Percentiles rank a stretch among this genome's conserved stretches.
These are phyloP conservation scores for Avena sativa DNA, from an alignment of 176 grass and related monocot genomes.

Conservation along the genomic window DNA sequence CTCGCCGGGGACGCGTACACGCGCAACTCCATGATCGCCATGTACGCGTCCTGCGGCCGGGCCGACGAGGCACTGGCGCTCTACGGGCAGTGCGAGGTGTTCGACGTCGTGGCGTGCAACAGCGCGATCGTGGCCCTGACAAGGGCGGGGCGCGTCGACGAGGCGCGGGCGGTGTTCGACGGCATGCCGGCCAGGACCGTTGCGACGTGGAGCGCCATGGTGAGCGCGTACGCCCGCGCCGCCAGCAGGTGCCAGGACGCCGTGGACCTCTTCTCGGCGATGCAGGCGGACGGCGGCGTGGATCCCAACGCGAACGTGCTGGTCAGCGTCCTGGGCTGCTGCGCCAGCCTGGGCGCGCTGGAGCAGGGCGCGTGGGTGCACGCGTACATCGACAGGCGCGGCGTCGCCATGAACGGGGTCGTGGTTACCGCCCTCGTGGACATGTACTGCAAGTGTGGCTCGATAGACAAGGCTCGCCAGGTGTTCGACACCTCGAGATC, in stretches of 20 bases:
- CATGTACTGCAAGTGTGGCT: conserved; percentile 83
- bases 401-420: conserved; percentile 51
- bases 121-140: conserved; percentile 64
- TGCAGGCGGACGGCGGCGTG: conserved; percentile 59
- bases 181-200: conserved; percentile 61
- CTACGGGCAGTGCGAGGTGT: conserved; percentile 34
- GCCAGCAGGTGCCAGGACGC: conserved; percentile 52
- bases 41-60: conserved; percentile 61
- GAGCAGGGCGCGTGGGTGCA: conserved; percentile 77
- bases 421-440: conserved; percentile 64
- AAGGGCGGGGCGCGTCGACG: conserved; percentile 49
- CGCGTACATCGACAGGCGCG: conserved; percentile 54
- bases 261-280: conserved; percentile 56
- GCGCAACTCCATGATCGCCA: conserved; percentile 69
- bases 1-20: conserved; percentile 56
- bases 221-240: conserved; percentile 56
- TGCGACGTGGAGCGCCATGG: conserved; percentile 77
- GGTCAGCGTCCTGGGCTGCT: conserved; percentile 68
- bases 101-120: conserved; percentile 72
- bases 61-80: conserved; percentile 50
- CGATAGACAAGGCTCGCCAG: conserved; percentile 47
- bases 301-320: conserved; percentile 72
- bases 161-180: conserved; percentile 61
- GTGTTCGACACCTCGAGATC: conserved; percentile 51
- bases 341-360: conserved; percentile 57